phyloP scores from a whole-genome alignment of 352 stramenopile species.

The Phytopythium cucurbitacearum region DNA sequence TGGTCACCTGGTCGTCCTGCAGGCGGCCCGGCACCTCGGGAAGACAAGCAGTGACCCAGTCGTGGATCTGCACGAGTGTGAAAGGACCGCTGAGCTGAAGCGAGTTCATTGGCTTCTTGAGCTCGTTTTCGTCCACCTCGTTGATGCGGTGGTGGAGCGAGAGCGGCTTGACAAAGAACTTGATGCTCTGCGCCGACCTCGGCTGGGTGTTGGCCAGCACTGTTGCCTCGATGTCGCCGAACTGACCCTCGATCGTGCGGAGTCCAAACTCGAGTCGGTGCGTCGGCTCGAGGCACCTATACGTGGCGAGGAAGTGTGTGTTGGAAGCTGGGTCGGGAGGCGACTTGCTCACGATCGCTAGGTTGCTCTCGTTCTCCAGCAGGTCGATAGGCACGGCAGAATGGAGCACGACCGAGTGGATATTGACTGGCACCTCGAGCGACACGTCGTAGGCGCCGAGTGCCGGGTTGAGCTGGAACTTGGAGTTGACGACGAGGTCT shows the following conservation, averaged over 20 bases:
- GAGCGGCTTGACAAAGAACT: constrained; percentile 78
- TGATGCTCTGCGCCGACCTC: constrained; percentile 63
- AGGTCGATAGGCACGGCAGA: constrained; percentile 72
- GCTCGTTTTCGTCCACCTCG: constrained; percentile 45
- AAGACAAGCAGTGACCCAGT: constrained; percentile 79
- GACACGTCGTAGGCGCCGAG: constrained; percentile 74
- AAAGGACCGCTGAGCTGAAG: constrained; percentile 73
- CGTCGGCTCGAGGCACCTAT: constrained; percentile 71
- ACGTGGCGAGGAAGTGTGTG: constrained; percentile 76
- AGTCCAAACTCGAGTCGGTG: constrained; percentile 79
- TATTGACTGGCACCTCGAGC: constrained; percentile 75
- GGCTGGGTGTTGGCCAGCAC: constrained; percentile 62
- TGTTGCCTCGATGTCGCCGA: constrained; percentile 71
- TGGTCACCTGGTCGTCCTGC: constrained; percentile 60
- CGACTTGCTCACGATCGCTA: constrained; percentile 74
- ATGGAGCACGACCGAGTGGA: constrained; percentile 74
- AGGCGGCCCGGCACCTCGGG: constrained; percentile 69
- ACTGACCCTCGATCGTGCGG: constrained; percentile 83
- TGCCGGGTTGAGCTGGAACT: constrained; percentile 69
- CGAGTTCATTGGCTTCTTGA: constrained; percentile 53
- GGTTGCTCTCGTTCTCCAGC: constrained; percentile 70
- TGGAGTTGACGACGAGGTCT: constrained; percentile 74
- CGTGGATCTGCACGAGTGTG: constrained; percentile 82
- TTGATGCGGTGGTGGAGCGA: constrained; percentile 77
- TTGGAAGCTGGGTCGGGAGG: constrained; percentile 39